Evolutionary conservation across 352 stramenopile species (phyloP), one percentile per base, ranked within the genome.

Genomic region (Pythium oligandrum): DNA sequence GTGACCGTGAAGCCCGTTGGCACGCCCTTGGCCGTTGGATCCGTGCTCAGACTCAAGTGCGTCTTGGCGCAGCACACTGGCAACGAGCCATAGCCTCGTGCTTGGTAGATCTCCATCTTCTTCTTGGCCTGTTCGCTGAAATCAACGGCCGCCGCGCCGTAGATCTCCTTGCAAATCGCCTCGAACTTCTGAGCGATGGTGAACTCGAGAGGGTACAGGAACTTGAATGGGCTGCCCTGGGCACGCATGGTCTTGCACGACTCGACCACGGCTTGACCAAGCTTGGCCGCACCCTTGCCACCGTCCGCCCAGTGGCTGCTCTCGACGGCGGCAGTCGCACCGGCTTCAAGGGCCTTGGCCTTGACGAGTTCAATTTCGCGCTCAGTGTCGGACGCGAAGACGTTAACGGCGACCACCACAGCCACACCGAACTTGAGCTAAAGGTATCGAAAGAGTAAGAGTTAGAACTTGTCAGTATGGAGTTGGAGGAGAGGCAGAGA

Each of bases 31-130:
- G 77, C 68, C 4, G 75, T 84, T 35, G 80, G 73, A 71, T 99
- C 96, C 17, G 89, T 98, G 68, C 88, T 98, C 61, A 99, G 83
- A 51, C 84, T 98, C 71, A 99, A 96, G 72, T 99, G 97, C 6
- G 97, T 99, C 75, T 99, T 99, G 34, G 97, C 97, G 52, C 98
- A 98, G 70, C 97, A 99, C 61, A 99, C 85, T 6, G 91, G 92
- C 33, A 96, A 62, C 38, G 72, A 69, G 37, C 66, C 67, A 65
- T 87, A 92, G 12, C 84, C 78, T 12, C 73, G 66, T 42, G 71
- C 61, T 17, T 77, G 76, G 70, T 99, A 99, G 42, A 97, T 75
- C 3, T 66, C 81, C 44, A 99, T 84, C 70, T 98, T 96, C 61
- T 96, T 86, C 59, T 96, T 88, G 12, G 96, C 96, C 55, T 95